Evolutionary conservation across 805 yeast species (phyloP).

Genomic region (Ogataea paraovalis): DNA sequence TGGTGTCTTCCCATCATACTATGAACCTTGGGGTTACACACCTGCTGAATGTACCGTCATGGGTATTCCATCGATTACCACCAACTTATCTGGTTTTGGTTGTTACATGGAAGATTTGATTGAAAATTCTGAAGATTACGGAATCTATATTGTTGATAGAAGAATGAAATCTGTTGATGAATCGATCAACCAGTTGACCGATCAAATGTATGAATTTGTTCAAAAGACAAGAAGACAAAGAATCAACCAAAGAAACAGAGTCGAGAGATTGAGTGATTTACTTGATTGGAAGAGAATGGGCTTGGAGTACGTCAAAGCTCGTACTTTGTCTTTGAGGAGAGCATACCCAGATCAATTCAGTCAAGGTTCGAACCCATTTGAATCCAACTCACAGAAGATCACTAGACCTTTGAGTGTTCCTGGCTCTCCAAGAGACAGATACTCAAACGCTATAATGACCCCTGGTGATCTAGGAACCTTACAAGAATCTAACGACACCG

Average conservation of each 20-base stretch:
- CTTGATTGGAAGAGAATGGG: constrained; percentile 99
- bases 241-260: constrained; percentile 95
- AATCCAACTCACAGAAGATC: constrained; percentile 50
- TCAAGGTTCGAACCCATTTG: constrained; percentile 38
- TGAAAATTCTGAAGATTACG: constrained; percentile 91
- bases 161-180: constrained; percentile 90
- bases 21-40: constrained; percentile 99
- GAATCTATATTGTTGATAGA: constrained; percentile 95
- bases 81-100: constrained; percentile 94
- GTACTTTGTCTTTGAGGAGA: constrained; percentile 84
- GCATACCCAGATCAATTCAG: constrained; percentile 87
- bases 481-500: constrained; percentile 86
- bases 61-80: constrained; percentile 98
- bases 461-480: constrained; percentile 98
- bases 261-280: constrained; percentile 87
- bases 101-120: constrained; percentile 98
- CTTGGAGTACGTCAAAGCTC: constrained; percentile 89
- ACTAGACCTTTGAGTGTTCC: constrained; percentile 95
- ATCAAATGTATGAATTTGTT: constrained; percentile 85
- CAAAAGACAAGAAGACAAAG: constrained; percentile 92
- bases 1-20: constrained; percentile 97
- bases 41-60: constrained; percentile 99
- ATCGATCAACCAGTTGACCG: constrained; percentile 83
- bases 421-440: constrained; percentile 82
- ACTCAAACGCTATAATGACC: constrained; percentile 66